These are phyloP conservation scores for Neopestalotiopsis rosae DNA, from an alignment of 2,329 filamentous ascomycete species.

Conservation along the genomic window DNA sequence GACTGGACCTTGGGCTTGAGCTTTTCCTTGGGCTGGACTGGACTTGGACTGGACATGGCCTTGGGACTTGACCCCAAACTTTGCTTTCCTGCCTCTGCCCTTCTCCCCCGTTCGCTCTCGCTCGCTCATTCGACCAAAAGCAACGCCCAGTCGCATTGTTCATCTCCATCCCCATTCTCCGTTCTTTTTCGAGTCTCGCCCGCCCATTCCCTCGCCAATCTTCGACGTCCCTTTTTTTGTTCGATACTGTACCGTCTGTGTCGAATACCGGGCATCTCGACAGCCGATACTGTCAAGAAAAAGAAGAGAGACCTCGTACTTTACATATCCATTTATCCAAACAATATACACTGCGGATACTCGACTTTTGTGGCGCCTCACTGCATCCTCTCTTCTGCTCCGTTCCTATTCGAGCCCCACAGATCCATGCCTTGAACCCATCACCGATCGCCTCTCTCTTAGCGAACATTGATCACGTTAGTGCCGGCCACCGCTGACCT, in stretches of 20 bases:
- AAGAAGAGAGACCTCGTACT: neutral
- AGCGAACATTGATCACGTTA: neutral
- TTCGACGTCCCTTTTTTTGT: neutral
- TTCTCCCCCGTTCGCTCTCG: neutral
- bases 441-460: slow-evolving; percentile 4
- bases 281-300: neutral
- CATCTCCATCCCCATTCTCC: neutral
- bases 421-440: slow-evolving; percentile 12
- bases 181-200: slow-evolving; percentile 13
- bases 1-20: neutral
- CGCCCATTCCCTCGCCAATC: neutral
- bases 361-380: neutral
- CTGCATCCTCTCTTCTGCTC: neutral
- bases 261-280: neutral
- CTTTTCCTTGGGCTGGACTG: neutral
- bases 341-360: neutral
- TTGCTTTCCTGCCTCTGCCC: neutral
- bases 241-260: neutral
- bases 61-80: neutral
- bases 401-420: neutral
- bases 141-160: slow-evolving; percentile 13
- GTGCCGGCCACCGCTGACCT: neutral
- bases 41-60: neutral
- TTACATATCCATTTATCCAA: neutral
- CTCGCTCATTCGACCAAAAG: slow-evolving; percentile 12